A percentile compares a stretch with the other conserved stretches of the same genome.
These are phyloP conservation scores for Gossypium lobatum DNA, from an alignment of 441 rosid genomes.

Conservation along the genomic window DNA sequence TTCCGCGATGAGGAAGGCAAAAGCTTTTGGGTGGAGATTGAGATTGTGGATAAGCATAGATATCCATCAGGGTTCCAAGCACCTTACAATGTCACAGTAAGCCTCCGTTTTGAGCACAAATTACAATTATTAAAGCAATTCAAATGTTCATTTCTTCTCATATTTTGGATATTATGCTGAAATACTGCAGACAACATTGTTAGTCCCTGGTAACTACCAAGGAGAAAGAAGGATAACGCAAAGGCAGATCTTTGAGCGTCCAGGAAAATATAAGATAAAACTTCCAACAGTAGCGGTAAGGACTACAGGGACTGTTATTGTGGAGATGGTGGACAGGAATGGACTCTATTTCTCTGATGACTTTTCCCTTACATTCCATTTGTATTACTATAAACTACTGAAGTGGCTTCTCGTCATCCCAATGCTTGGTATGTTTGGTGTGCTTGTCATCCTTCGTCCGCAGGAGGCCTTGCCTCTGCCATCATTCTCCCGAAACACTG, in stretches of 20 bases:
- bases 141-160: not conserved
- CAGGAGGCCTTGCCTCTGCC: slow-evolving; percentile 93
- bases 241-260: slow-evolving; percentile 53
- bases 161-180: not conserved
- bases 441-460: slow-evolving; percentile 84
- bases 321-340: slow-evolving; percentile 95
- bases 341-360: slow-evolving; percentile 91
- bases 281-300: slow-evolving; percentile 90
- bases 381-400: slow-evolving; percentile 90
- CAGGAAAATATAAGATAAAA: slow-evolving; percentile 73
- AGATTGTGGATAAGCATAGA: slow-evolving; percentile 83
- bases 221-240: slow-evolving; percentile 82
- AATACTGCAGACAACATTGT: slow-evolving; percentile 62
- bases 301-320: slow-evolving; percentile 84
- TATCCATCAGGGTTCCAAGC: slow-evolving; percentile 87
- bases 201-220: slow-evolving; percentile 93
- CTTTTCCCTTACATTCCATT: slow-evolving; percentile 93
- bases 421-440: slow-evolving; percentile 91
- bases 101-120: slow-evolving; percentile 24
- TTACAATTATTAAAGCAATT: slow-evolving; percentile 4
- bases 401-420: slow-evolving; percentile 98
- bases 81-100: slow-evolving; percentile 92
- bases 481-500: slow-evolving; percentile 84
- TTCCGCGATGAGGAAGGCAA: slow-evolving; percentile 99
- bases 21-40: slow-evolving; percentile 93